phyloP scores from a whole-genome alignment of 2,329 filamentous ascomycete genomes.

The Hymenotorrendiella dingleyae region DNA sequence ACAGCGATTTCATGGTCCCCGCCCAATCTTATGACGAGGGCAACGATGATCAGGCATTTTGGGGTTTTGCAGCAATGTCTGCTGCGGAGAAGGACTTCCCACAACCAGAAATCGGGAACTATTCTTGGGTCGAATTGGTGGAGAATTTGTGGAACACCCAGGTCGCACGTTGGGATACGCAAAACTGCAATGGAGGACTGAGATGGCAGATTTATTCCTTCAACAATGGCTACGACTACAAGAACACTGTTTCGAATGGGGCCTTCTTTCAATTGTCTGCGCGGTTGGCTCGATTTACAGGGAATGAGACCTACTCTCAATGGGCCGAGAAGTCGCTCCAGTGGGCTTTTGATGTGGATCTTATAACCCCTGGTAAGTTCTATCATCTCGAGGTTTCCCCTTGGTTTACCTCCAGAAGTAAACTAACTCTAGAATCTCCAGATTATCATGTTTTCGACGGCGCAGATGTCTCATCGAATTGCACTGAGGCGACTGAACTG shows the following conservation, averaged over 20 bases:
- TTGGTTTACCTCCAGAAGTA: too few relatives aligned
- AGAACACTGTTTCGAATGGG: slow-evolving; percentile 75
- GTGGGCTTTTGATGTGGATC: slow-evolving; percentile 51
- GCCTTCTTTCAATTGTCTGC: slow-evolving; percentile 79
- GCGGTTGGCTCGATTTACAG: slow-evolving; percentile 64
- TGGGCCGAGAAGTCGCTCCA: slow-evolving; percentile 65
- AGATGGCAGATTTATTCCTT: slow-evolving; percentile 75
- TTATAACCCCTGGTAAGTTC: too few relatives aligned
- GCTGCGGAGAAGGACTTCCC: slow-evolving; percentile 66
- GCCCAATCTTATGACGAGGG: slow-evolving; percentile 54
- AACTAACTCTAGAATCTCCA: too few relatives aligned
- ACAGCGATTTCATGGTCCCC: slow-evolving; percentile 54
- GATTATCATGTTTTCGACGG: slow-evolving; percentile 57
- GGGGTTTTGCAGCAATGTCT: slow-evolving; percentile 61
- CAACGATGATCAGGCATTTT: slow-evolving; percentile 72
- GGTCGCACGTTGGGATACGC: slow-evolving; percentile 62
- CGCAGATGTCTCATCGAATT: slow-evolving; percentile 45
- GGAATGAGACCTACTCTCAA: slow-evolving; percentile 57
- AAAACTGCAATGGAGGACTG: slow-evolving; percentile 64
- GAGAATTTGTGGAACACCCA: slow-evolving; percentile 70
- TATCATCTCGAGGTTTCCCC: too few relatives aligned
- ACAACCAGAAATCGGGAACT: slow-evolving; percentile 48
- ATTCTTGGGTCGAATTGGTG: slow-evolving; percentile 61
- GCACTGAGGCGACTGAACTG: slow-evolving; percentile 44
- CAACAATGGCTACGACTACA: slow-evolving; percentile 77